Conservation (phyloP, 768 basidiomycete species). For the Mycena capillaripes region DNA sequence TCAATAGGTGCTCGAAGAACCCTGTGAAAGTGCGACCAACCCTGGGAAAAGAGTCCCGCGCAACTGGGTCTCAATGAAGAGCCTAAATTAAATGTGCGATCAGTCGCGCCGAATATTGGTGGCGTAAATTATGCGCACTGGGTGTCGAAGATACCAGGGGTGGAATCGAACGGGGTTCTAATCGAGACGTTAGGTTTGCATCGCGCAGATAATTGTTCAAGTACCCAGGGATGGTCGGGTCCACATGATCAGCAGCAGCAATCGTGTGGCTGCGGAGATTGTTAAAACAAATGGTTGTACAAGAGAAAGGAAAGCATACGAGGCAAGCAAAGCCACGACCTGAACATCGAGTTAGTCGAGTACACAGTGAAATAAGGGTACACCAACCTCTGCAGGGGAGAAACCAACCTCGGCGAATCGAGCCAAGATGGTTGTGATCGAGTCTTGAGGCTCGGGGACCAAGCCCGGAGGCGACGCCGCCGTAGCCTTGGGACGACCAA, state of each 20-base stretch:
- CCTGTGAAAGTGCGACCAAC: slow-evolving; percentile 31
- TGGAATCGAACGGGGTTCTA: slow-evolving; percentile 50
- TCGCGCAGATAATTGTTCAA: neutral
- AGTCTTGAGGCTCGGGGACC: slow-evolving; percentile 42
- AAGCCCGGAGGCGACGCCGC: slow-evolving; percentile 34
- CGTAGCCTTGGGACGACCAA: slow-evolving; percentile 40
- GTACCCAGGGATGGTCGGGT: slow-evolving; percentile 32
- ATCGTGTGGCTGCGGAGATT: slow-evolving; percentile 32
- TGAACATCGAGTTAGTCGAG: slow-evolving; percentile 3
- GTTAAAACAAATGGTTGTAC: neutral
- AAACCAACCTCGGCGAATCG: slow-evolving; percentile 25
- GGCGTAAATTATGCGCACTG: slow-evolving; percentile 30
- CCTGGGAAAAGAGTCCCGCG: slow-evolving; percentile 43
- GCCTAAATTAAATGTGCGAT: neutral
- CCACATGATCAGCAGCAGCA: slow-evolving; percentile 41
- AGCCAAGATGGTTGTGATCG: slow-evolving; percentile 36
- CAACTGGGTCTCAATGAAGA: slow-evolving; percentile 50
- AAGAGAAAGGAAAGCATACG: slow-evolving; percentile 19
- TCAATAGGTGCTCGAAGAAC: slow-evolving; percentile 35
- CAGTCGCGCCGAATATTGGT: neutral
- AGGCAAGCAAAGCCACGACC: slow-evolving; percentile 41
- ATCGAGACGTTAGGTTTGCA: neutral
- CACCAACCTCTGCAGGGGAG: slow-evolving; percentile 22
- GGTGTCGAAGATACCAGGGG: slow-evolving; percentile 47
- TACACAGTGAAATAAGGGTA: slow-evolving; percentile 9